phyloP scores from a whole-genome alignment of 2,329 filamentous ascomycete species.

The Thielaviopsis populi region DNA sequence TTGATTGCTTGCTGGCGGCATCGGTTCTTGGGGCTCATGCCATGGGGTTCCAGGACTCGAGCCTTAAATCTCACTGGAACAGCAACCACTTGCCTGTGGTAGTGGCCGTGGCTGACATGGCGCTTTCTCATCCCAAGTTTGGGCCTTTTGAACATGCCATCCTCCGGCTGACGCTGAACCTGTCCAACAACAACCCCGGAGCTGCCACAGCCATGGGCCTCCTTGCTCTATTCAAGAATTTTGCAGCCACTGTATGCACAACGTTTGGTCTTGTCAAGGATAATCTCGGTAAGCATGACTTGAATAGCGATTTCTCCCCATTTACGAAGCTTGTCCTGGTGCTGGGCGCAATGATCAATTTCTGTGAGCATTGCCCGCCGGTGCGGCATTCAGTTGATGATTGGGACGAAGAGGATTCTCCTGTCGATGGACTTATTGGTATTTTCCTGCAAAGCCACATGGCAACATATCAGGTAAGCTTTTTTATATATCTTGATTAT shows the following conservation, averaged over 20 bases:
- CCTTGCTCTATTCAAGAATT: constrained; percentile 35
- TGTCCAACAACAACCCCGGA: constrained; percentile 63
- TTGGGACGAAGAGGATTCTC: constrained; percentile 24
- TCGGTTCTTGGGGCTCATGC: constrained; percentile 42
- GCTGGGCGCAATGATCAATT: constrained; percentile 73
- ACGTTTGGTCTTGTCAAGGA: constrained; percentile 35
- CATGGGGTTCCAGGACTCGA: constrained; percentile 32
- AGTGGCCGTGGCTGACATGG: constrained; percentile 31
- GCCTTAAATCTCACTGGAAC: constrained; percentile 31
- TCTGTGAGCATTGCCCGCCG: constrained; percentile 59
- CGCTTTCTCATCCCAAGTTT: constrained; percentile 26
- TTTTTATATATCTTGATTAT: too few species aligned
- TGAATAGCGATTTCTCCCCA: constrained; percentile 29
- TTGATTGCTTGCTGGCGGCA: constrained; percentile 21
- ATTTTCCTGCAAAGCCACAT: constrained; percentile 55
- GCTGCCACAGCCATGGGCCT: constrained; percentile 56
- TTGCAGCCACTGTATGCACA: constrained; percentile 36
- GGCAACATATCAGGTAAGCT: constrained; percentile 50
- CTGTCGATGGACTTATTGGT: constrained; percentile 44
- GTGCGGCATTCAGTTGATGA: constrained; percentile 33
- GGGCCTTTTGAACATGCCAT: constrained; percentile 33
- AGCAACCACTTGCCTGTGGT: constrained; percentile 36
- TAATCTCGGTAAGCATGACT: constrained; percentile 34
- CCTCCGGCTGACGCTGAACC: constrained; percentile 63
- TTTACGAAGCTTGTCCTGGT: constrained; percentile 63